Evolutionary conservation across 805 yeast species (phyloP).

Genomic region (Candida ponderosae): DNA sequence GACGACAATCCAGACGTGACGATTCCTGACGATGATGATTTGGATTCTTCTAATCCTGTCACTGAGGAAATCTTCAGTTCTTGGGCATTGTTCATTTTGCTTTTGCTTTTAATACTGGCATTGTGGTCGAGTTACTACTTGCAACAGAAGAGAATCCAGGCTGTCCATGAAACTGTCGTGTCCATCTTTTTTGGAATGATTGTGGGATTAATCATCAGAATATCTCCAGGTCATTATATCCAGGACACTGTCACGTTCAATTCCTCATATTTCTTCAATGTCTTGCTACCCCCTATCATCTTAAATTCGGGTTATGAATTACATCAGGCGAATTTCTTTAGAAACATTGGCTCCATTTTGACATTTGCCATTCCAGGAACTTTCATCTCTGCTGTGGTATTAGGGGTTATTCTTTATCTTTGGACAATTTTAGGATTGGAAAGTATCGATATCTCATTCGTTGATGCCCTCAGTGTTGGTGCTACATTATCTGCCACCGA

Average conservation of each 20-base stretch:
- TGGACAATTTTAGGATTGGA: constrained; percentile 94
- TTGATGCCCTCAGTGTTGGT: constrained; percentile 96
- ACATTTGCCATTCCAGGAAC: constrained; percentile 98
- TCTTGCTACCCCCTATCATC: constrained; percentile 91
- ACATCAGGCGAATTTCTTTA: constrained; percentile 91
- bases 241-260: constrained; percentile 96
- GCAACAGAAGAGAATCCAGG: constrained; percentile 85
- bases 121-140: constrained; percentile 92
- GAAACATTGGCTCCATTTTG: constrained; percentile 83
- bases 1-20: constrained; percentile 31
- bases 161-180: constrained; percentile 95
- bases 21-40: constrained; percentile 44
- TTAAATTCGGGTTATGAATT: constrained; percentile 94
- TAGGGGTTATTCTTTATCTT: constrained; percentile 79
- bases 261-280: constrained; percentile 88
- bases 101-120: constrained; percentile 76
- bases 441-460: constrained; percentile 80
- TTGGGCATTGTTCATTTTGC: constrained; percentile 90
- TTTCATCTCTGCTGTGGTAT: constrained; percentile 80
- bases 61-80: constrained; percentile 94
- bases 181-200: constrained; percentile 96
- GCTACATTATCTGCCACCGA: constrained; percentile 98
- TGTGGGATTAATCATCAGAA: constrained; percentile 84
- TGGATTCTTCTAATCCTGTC: constrained; percentile 67
- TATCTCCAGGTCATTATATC: constrained; percentile 93